Evolutionary conservation across 495 filamentous ascomycete species (phyloP).

Genomic region (Neurospora sp.): DNA sequence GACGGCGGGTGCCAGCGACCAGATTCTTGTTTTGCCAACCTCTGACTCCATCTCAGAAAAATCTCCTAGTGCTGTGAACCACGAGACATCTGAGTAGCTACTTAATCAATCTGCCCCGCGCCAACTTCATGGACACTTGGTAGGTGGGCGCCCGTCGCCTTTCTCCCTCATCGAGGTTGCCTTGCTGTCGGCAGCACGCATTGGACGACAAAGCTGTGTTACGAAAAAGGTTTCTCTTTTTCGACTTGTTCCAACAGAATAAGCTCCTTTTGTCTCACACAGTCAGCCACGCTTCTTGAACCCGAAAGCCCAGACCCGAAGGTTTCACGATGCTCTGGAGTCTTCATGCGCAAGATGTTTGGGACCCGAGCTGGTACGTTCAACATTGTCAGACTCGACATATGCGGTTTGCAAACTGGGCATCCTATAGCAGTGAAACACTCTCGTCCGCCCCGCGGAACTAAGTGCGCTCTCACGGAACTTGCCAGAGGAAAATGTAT

Average conservation of each 20-base stretch:
- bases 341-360: neutral
- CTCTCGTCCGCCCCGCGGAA: neutral
- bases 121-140: neutral
- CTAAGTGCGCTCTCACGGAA: neutral
- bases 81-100: neutral
- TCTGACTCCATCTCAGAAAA: neutral
- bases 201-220: neutral
- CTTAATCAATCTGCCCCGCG: neutral
- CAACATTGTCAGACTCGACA: neutral
- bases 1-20: neutral
- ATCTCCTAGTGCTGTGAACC: neutral
- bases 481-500: neutral
- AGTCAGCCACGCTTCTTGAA: neutral
- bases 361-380: neutral
- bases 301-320: neutral
- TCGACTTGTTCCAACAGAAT: neutral
- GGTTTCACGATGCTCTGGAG: neutral
- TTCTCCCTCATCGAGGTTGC: neutral
- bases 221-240: neutral
- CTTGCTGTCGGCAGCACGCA: neutral
- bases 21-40: neutral
- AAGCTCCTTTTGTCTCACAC: neutral
- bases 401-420: neutral
- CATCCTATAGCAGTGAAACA: neutral
- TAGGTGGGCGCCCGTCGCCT: neutral